These are phyloP conservation scores for Entomortierella beljakovae DNA, from an alignment of 192 early-diverging fungal species.

Conservation along the genomic window DNA sequence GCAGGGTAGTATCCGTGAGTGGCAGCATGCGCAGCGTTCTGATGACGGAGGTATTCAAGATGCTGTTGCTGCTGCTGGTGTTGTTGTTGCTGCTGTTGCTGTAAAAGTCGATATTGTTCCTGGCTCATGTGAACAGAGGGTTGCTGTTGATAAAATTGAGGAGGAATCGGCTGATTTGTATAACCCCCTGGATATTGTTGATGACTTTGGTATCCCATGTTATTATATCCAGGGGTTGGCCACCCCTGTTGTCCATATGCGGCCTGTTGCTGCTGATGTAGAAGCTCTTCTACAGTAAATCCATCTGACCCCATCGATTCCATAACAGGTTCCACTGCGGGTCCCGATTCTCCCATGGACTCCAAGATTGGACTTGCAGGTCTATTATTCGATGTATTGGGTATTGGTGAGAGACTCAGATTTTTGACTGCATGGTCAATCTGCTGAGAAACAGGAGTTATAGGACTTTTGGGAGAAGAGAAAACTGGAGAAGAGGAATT, in stretches of 20 bases:
- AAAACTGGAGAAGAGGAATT: constrained; percentile 1
- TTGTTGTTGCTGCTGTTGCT: constrained; percentile 50
- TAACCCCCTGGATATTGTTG: constrained; percentile 21
- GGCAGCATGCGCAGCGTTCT: constrained; percentile 33
- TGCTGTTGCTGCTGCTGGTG: constrained; percentile 33
- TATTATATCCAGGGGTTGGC: constrained; percentile 24
- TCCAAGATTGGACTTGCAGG: constrained; percentile 32
- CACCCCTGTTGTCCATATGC: constrained; percentile 18
- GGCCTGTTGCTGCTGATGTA: not conserved
- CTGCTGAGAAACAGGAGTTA: constrained; percentile 2
- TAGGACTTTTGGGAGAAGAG: constrained; percentile 7
- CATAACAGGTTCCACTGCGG: constrained; percentile 16
- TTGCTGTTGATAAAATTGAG: constrained; percentile 11
- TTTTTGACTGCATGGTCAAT: constrained; percentile 34
- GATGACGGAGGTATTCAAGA: constrained; percentile 31
- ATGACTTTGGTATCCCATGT: constrained; percentile 1
- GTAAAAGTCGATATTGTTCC: constrained; percentile 35
- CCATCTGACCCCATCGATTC: constrained; percentile 52
- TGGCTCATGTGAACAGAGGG: constrained; percentile 30
- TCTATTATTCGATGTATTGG: not conserved
- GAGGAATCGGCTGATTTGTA: constrained; percentile 9
- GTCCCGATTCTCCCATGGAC: constrained; percentile 41
- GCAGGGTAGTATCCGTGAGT: constrained; percentile 34
- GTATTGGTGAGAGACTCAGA: constrained; percentile 19
- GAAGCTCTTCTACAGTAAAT: not conserved